A percentile compares a stretch with the other conserved stretches of the same genome.
Conservation (phyloP, 345 rosid genomes). For the rapeseed (Brassica napus) region Da-Ae NC_063448.1:6119501-6120000, state of each 20-base stretch:
- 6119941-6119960: conserved; percentile 28
- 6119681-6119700: not conserved
- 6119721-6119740: not conserved
- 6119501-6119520: not conserved
- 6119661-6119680: not conserved
- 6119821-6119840: not conserved
- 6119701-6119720: not conserved
- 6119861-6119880: not conserved
- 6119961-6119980: conserved; percentile 12
- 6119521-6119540: no score
- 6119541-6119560: no score
- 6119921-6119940: not conserved
- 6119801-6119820: not conserved
- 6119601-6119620: not conserved
- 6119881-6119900: not conserved
- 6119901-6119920: not conserved
- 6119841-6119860: not conserved
- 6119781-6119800: not conserved
- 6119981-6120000: conserved; percentile 7
- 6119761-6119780: not conserved
- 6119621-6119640: not conserved
- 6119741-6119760: not conserved
- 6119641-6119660: not conserved
- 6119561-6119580: not conserved
- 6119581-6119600: not conserved